Evolutionary conservation across 805 yeast species (phyloP), one percentile per base, ranked within the genome.

Genomic region (Candida silvatica): DNA sequence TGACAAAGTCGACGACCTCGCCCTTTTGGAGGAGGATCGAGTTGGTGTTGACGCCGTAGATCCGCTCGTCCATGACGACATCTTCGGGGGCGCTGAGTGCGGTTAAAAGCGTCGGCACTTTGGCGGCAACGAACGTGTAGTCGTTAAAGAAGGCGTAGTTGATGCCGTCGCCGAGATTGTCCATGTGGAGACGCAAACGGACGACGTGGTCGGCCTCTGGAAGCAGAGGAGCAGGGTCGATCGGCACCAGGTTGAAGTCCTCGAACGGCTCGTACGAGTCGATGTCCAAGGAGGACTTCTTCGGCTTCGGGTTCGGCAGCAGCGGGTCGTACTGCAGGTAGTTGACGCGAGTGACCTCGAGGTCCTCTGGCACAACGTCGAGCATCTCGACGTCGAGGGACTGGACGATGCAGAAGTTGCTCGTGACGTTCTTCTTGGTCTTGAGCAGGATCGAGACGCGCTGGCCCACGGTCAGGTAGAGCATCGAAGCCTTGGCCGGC

Each of bases 391-490:
- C 63, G 55, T 81, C 90, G 41, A 79, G 55, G 9, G 67, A 61
- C 44, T 75, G 78, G 67, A 79, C 70, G 38, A 82, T 61, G 4
- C 80, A 71, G 51, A 61, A 80, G 48, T 79, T 77, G 39, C 60
- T 66, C 7, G 48, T 51, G 15, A 66, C 47, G 9, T 46, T 45
- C 2, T 48, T 26, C 49, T 76, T 76, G 6, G 92, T 71, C 26
- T 66, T 69, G 14, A 86, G 59, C 42, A 85, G 59, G 2, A 84
- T 80, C 27, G 84, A 67, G 51, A 80, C 74, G 51, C 97, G 66
- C 60, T 88, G 96, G 7, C 90, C 96, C 16, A 81, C 86, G 1
- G 90, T 69, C 26, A 82, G 48, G 49, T 80, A 79, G 20, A 80
- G 43, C 52, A 73, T 62, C 20, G 72, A 67, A 4, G 80, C 70